phyloP scores from a whole-genome alignment of 768 basidiomycete genomes.

The Suillus sp. region DNA sequence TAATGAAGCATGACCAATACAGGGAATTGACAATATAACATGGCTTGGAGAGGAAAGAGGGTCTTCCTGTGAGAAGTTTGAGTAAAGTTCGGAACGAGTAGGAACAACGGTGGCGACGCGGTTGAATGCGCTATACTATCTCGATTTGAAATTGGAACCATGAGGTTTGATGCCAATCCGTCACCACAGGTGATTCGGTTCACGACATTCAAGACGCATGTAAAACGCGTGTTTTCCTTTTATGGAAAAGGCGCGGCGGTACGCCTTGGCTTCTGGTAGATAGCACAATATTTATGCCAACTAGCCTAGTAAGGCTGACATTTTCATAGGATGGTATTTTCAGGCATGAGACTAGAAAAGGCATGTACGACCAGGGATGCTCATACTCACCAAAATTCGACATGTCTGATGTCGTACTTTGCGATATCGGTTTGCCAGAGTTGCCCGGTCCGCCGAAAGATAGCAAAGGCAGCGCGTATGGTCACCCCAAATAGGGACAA shows the following conservation, averaged over 20 bases:
- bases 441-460: slow-evolving; percentile 1
- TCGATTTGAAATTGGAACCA: slow-evolving; percentile 30
- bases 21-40: slow-evolving; percentile 13
- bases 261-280: slow-evolving; percentile 14
- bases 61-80: slow-evolving; percentile 23
- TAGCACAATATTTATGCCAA: slow-evolving; percentile 9
- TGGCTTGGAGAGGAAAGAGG: slow-evolving; percentile 12
- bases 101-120: slow-evolving; percentile 16
- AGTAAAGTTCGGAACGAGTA: slow-evolving; percentile 31
- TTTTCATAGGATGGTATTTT: neutral
- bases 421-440: neutral
- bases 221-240: slow-evolving; percentile 37
- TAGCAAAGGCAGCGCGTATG: neutral
- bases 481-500: slow-evolving; percentile 3
- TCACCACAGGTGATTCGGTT: neutral
- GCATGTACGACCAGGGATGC: neutral
- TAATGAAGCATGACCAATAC: slow-evolving; percentile 22
- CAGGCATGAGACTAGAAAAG: neutral
- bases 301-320: neutral
- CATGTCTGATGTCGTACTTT: neutral
- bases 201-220: slow-evolving; percentile 29
- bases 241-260: slow-evolving; percentile 28
- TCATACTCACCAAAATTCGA: neutral
- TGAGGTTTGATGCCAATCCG: slow-evolving; percentile 29
- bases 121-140: slow-evolving; percentile 29